Evolutionary conservation across 495 filamentous ascomycete genomes (phyloP).

Genomic region (Xylaria flabelliformis): DNA sequence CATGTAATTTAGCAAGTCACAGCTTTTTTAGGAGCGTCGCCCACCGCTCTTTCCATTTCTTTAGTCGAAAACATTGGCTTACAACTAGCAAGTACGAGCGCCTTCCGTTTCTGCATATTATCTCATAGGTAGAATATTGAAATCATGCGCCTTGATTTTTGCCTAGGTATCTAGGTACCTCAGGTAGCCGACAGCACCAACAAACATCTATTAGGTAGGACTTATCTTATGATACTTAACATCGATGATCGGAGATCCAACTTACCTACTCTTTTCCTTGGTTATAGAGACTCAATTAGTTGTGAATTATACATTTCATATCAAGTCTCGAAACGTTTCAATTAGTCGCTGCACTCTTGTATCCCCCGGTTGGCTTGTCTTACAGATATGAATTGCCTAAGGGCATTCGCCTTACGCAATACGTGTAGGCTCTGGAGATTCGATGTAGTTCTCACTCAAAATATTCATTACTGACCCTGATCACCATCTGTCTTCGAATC

Average conservation of each 20-base stretch:
- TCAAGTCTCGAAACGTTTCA: background rate
- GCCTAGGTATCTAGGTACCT: background rate
- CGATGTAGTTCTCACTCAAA: background rate
- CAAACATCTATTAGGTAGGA: background rate
- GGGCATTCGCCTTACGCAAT: background rate
- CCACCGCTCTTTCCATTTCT: conserved; percentile 11
- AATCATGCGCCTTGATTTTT: background rate
- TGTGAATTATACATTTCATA: background rate
- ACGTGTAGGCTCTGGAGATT: background rate
- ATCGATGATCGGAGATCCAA: no score
- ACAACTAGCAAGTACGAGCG: background rate
- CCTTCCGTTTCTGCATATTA: background rate
- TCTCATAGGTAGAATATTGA: background rate
- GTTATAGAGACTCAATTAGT: background rate
- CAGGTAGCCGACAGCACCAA: background rate
- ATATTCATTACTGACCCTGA: background rate
- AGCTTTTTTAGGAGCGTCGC: background rate
- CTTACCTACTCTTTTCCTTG: background rate
- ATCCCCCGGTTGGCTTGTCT: background rate
- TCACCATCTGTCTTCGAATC: background rate
- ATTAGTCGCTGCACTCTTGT: no score
- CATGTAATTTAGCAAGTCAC: background rate
- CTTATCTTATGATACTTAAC: background rate
- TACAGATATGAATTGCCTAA: background rate
- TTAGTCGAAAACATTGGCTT: background rate